Percentiles rank a stretch among this genome's conserved stretches.
These are phyloP conservation scores for Nepenthes alata DNA, from an alignment of 179 eudicot species.

Conservation along the genomic window DNA sequence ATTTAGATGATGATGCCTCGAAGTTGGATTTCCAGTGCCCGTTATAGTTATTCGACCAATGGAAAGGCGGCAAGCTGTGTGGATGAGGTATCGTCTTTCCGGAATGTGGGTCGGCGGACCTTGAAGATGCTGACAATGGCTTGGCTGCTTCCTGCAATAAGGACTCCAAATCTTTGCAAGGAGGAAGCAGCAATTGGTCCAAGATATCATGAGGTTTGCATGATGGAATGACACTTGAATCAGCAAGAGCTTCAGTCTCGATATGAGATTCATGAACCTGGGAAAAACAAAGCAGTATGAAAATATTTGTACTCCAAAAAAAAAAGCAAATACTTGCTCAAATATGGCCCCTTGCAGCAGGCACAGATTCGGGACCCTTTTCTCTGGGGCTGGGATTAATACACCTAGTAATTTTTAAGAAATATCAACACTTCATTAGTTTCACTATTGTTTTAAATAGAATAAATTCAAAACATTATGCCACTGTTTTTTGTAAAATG, in stretches of 20 bases:
- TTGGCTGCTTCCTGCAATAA: slow-evolving; percentile 66
- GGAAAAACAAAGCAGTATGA: not conserved
- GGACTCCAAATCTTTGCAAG: slow-evolving; percentile 59
- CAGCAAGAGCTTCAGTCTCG: slow-evolving; percentile 20
- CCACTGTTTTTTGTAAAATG: too few species aligned
- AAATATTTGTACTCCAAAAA: too few species aligned
- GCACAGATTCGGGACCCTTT: too few species aligned
- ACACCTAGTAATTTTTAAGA: too few species aligned
- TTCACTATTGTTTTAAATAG: too few species aligned
- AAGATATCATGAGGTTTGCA: slow-evolving; percentile 52
- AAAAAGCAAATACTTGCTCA: too few species aligned
- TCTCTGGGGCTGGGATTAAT: too few species aligned
- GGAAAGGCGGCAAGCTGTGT: slow-evolving; percentile 55
- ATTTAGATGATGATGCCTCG: slow-evolving; percentile 38
- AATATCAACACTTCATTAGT: too few species aligned
- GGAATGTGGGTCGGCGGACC: slow-evolving; percentile 38
- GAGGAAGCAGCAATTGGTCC: slow-evolving; percentile 63
- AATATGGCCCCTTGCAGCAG: too few species aligned
- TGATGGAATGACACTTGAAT: slow-evolving; percentile 20
- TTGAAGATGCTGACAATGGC: slow-evolving; percentile 21
- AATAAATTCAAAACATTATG: too few species aligned
- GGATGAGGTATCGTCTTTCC: slow-evolving; percentile 39
- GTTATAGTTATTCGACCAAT: slow-evolving; percentile 59
- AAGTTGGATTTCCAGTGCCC: slow-evolving; percentile 50
- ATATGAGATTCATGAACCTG: slow-evolving; percentile 36